These are phyloP conservation scores for Elsinoe fawcettii DNA, from an alignment of 2,329 filamentous ascomycete species.

Conservation along the genomic window DNA sequence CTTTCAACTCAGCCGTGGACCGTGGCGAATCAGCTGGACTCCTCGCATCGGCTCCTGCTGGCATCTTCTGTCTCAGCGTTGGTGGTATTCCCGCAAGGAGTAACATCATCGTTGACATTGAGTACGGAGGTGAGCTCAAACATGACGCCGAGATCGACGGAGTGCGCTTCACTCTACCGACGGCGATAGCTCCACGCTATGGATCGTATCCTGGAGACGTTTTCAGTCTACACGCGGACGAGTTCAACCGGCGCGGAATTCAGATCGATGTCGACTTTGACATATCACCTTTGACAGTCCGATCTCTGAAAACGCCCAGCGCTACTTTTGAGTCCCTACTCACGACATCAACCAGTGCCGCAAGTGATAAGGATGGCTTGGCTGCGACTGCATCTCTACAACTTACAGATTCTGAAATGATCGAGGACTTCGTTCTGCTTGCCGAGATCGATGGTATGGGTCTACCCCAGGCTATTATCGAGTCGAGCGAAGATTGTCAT, in stretches of 20 bases:
- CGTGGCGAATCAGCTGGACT: constrained; percentile 56
- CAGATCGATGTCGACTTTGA: constrained; percentile 53
- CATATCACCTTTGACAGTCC: constrained; percentile 50
- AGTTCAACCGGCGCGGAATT: constrained; percentile 34
- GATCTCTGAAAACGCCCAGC: constrained; percentile 36
- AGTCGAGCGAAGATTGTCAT: constrained; percentile 45
- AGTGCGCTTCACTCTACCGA: constrained; percentile 62
- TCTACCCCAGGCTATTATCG: constrained; percentile 57
- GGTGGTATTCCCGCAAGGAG: constrained; percentile 58
- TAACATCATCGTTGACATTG: constrained; percentile 53
- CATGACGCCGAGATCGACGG: constrained; percentile 62
- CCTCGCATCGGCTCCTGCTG: constrained; percentile 54
- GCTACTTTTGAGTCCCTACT: not conserved
- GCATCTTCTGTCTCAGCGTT: constrained; percentile 61
- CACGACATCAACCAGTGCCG: not conserved
- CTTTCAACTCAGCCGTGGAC: constrained; percentile 52
- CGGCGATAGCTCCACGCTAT: constrained; percentile 59
- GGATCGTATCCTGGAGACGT: constrained; percentile 40
- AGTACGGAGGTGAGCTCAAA: constrained; percentile 63
- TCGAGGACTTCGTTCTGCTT: constrained; percentile 60
- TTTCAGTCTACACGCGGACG: constrained; percentile 19
- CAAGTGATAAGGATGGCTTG: not conserved
- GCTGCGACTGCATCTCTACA: not conserved
- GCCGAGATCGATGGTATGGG: constrained; percentile 53
- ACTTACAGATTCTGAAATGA: constrained; percentile 20